Evolutionary conservation across 2,329 filamentous ascomycete species (phyloP), one percentile per base, ranked within the genome.

Genomic region (Trichophyton rubrum): DNA sequence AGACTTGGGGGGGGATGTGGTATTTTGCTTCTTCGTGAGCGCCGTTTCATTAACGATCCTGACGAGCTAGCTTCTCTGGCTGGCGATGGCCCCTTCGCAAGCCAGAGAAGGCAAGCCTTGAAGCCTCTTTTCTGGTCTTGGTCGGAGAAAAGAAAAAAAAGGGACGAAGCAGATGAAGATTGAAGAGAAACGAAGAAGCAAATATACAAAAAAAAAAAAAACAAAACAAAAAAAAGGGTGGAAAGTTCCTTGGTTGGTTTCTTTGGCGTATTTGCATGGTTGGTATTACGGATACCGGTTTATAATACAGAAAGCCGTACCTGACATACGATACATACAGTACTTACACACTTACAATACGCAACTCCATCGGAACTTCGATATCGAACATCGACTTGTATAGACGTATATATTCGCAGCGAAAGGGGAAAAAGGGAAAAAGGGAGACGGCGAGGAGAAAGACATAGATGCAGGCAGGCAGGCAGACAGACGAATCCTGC

Each of bases 11-110:
- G 30, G 3, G 9, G 22, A 0, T 2, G 5, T 30, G 33, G 33
- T 38, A 38, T 38, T 38, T 24, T 33, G 13, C 49, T 53, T 27
- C 22, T n/a, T 53, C 17, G 27, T 33, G 49, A 27, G 27, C 49
- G 49, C 49, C 49, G 49, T 53, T 53, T 53, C 49, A 53, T 53
- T 53, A 53, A 53, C 49, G 49, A 53, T 53, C 49, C 20, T 13
- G 11, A 27, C 22, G 1, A 27, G 49, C 49, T 33, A 3, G 24
- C 49, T 17, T 30, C 40, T 43, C n/a, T 43, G 40, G 40, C n/a
- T 20, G 17, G 49, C 24, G 27, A 53, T 22, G 49, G 49, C n/a
- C 17, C 20, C 7, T 13, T 43, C 15, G n/a, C n/a, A 43, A 6
- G 27, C 27, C 27, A 30, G 27, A 1, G 6, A 17, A 43, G 40